phyloP scores from a whole-genome alignment of 768 basidiomycete genomes.

The Strobilomyces echinocephalus region DNA sequence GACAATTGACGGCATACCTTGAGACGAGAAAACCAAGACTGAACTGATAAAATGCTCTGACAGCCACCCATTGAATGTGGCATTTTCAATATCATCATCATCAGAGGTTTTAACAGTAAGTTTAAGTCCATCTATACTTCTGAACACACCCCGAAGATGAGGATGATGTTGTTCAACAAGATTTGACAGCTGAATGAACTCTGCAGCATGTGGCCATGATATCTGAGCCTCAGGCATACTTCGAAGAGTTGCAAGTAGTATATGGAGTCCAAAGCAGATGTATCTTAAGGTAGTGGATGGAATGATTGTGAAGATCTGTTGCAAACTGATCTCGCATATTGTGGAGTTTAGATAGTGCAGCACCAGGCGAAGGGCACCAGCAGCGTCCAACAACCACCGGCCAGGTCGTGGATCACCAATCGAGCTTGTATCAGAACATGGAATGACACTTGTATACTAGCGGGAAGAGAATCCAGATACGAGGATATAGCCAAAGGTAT shows the following conservation, averaged over 20 bases:
- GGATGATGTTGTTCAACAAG: background rate
- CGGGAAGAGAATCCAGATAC: background rate
- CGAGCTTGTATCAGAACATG: background rate
- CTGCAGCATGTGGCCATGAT: background rate
- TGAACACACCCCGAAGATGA: background rate
- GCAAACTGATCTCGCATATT: constrained; percentile 36
- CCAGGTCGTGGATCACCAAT: constrained; percentile 19
- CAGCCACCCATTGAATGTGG: background rate
- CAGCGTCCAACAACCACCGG: constrained; percentile 27
- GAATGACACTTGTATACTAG: background rate
- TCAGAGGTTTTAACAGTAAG: background rate
- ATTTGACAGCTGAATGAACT: background rate
- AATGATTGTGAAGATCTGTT: constrained; percentile 41
- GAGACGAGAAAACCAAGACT: background rate
- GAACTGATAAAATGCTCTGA: background rate
- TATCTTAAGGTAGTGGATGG: constrained; percentile 36
- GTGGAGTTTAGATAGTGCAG: constrained; percentile 39
- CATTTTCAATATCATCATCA: background rate
- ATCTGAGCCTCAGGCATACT: constrained; percentile 24
- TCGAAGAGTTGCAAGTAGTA: constrained; percentile 30
- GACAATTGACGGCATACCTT: background rate
- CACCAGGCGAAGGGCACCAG: constrained; percentile 37
- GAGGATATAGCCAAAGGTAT: background rate
- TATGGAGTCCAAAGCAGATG: constrained; percentile 28
- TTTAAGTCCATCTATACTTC: background rate